phyloP scores from a whole-genome alignment of 495 filamentous ascomycete species.

The Pyronema omphalodes region DNA sequence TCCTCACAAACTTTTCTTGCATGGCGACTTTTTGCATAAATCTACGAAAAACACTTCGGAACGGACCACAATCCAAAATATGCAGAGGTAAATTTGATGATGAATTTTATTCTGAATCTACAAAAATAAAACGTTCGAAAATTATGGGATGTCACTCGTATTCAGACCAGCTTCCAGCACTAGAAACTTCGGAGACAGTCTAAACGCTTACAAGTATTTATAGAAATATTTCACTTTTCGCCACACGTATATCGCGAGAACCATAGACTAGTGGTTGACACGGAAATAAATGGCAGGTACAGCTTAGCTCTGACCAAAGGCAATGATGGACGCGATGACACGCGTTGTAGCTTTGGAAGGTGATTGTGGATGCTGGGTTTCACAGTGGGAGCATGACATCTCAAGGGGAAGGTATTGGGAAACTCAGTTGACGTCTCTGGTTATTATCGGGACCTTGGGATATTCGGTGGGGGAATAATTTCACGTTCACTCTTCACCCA shows the following conservation, averaged over 20 bases:
- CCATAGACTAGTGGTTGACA: slow-evolving; percentile 42
- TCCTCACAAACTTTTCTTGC: too few relatives aligned
- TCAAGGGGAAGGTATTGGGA: too few relatives aligned
- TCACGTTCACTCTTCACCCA: neutral
- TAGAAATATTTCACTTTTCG: slow-evolving; percentile 34
- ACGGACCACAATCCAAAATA: too few relatives aligned
- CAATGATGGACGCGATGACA: neutral
- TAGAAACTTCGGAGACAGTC: slow-evolving; percentile 38
- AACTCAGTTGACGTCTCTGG: too few relatives aligned
- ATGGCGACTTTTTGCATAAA: too few relatives aligned
- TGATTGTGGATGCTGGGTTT: neutral
- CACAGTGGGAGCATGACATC: too few relatives aligned
- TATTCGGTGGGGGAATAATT: neutral
- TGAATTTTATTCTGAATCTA: too few relatives aligned
- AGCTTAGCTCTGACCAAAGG: slow-evolving; percentile 3
- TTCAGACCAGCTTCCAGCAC: slow-evolving; percentile 49
- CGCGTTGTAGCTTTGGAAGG: neutral
- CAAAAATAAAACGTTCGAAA: too few relatives aligned
- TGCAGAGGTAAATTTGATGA: too few relatives aligned
- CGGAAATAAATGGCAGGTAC: slow-evolving; percentile 52
- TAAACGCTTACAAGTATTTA: slow-evolving; percentile 42
- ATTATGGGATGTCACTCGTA: slow-evolving; percentile 41
- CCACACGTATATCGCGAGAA: slow-evolving; percentile 63
- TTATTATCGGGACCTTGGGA: too few relatives aligned
- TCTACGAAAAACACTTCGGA: too few relatives aligned